Evolutionary conservation across 805 yeast species (phyloP).

Genomic region (Candida railenensis): DNA sequence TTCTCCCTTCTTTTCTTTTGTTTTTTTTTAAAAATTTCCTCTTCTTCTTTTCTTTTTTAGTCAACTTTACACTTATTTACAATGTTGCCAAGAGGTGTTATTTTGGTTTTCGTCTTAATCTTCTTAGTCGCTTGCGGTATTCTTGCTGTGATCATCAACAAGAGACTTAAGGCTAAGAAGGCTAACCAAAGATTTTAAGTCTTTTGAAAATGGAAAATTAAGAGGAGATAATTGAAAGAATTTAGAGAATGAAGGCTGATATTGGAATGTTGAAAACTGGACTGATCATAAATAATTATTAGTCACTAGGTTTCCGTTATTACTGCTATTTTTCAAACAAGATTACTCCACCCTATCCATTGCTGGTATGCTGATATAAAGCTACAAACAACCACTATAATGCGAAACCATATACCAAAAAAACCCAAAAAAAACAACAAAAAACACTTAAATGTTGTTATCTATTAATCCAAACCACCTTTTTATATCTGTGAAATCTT

Average conservation of each 20-base stretch:
- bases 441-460: not conserved
- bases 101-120: slow-evolving; percentile 60
- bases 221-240: slow-evolving; percentile 2
- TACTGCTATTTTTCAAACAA: not conserved
- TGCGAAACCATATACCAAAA: not conserved
- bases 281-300: not conserved
- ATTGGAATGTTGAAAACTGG: slow-evolving; percentile 8
- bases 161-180: slow-evolving; percentile 44
- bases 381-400: slow-evolving; percentile 1
- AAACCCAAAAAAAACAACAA: not conserved
- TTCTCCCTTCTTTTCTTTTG: slow-evolving; percentile 6
- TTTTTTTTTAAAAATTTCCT: slow-evolving; percentile 5
- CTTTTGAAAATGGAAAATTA: slow-evolving; percentile 2
- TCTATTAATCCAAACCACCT: slow-evolving; percentile 1
- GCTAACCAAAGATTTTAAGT: slow-evolving; percentile 40
- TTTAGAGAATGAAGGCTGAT: slow-evolving; percentile 7
- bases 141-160: slow-evolving; percentile 34
- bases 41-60: slow-evolving; percentile 5
- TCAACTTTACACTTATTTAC: slow-evolving; percentile 19
- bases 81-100: slow-evolving; percentile 76
- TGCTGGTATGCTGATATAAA: too few species aligned
- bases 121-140: slow-evolving; percentile 46
- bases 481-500: slow-evolving; percentile 3
- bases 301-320: not conserved
- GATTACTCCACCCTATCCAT: not conserved